Evolutionary conservation across 768 basidiomycete species (phyloP), one percentile per base, ranked within the genome.

Genomic region (Tricholoma furcatifolium): DNA sequence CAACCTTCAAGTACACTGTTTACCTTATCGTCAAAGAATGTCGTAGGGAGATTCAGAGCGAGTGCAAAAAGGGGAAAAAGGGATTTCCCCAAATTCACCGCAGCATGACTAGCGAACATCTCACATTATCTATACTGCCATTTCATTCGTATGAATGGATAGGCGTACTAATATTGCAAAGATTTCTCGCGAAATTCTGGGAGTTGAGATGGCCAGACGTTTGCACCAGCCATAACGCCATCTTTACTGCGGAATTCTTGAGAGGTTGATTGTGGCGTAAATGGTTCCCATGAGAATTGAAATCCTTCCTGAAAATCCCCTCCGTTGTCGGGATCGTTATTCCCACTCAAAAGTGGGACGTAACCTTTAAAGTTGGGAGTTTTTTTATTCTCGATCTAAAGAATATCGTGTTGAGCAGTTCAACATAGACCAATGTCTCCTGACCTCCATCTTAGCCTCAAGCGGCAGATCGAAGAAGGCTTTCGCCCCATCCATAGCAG

Each of bases 231-330:
- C 83, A 91, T 87, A 4, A 70, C 74, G 11, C 87, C 85, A 39
- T 78, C 74, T 6, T 76, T 57, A 47, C 31, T 60, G 35, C 53
- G n/a, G n/a, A n/a, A 65, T 18, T 58, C 59, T 41, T n/a, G n/a
- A n/a, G 68, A 61, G 46, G 65, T 59, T 54, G 69, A 44, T 7
- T 51, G 51, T 10, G 4, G 27, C 7, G 72, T 60, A 0, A 79
- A 63, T 21, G 73, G 68, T 63, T 92, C 88, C 78, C 82, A 86
- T 3, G 91, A n/a, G n/a, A 96, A 77, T 60, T 93, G 87, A 65
- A 94, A 96, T 2, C 88, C 93, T 66, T 98, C 93, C 63, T 95
- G 91, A 49, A 95, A 68, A 64, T 98, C 94, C 1, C 93, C 93
- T n/a, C 79, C 71, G 43, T 81, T 79, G n/a, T 80, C 75, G 0